A percentile compares a stretch with the other conserved stretches of the same genome.
These are phyloP conservation scores for Flagelloscypha sp. DNA, from an alignment of 768 basidiomycete species.

Conservation along the genomic window DNA sequence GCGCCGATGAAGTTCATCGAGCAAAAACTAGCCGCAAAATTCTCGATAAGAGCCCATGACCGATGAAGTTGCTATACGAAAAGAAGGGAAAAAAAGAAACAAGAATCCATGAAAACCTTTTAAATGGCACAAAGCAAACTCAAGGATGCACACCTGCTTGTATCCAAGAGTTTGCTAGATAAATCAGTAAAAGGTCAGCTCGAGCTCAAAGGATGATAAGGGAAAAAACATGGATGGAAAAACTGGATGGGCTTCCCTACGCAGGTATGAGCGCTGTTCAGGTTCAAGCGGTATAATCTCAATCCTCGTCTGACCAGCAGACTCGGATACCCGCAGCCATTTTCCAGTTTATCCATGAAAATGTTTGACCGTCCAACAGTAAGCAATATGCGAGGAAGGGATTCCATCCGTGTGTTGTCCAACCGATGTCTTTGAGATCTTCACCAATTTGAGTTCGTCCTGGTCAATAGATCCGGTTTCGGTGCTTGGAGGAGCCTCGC, in stretches of 20 bases:
- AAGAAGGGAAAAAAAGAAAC: constrained; percentile 3
- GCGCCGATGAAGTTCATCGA: constrained; percentile 88
- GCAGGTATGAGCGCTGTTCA: constrained; percentile 97
- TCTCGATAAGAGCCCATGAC: constrained; percentile 76
- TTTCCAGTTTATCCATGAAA: constrained; percentile 58
- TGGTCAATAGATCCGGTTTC: constrained; percentile 21
- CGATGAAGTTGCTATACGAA: constrained; percentile 89
- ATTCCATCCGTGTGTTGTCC: constrained; percentile 21
- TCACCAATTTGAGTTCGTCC: constrained; percentile 56
- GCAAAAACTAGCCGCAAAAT: constrained; percentile 81
- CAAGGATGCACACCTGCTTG: constrained; percentile 48
- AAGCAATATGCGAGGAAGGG: constrained; percentile 19
- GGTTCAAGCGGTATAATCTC: constrained; percentile 98
- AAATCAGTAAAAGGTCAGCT: constrained; percentile 41
- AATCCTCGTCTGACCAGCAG: constrained; percentile 51
- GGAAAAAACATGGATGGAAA: constrained; percentile 38
- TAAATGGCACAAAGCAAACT: constrained; percentile 1
- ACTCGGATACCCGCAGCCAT: constrained; percentile 88
- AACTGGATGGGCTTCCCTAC: constrained; percentile 93
- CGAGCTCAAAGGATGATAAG: constrained; percentile 31
- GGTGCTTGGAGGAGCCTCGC: constrained; percentile 9
- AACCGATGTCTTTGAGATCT: constrained; percentile 20
- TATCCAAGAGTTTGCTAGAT: constrained; percentile 69
- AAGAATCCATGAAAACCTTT: constrained; percentile 3
- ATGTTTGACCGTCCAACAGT: constrained; percentile 57